Base-by-base conservation (phyloP, 2,329 filamentous ascomycete genomes). In the Microdochium nivale region DNA sequence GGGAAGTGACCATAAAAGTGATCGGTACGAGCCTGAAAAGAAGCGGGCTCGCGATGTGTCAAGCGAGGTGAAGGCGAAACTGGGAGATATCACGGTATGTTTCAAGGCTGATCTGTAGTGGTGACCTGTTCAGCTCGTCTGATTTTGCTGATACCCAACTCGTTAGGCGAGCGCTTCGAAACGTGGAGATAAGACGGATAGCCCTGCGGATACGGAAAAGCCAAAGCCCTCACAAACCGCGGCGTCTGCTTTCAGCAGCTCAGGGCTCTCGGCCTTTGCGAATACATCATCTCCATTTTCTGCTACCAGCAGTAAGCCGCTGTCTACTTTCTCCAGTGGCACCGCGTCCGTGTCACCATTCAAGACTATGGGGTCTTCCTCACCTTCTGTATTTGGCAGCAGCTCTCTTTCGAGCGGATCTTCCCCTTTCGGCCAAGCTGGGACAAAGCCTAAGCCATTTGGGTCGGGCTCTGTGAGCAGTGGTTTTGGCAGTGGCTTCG, bases 191-290 rank as follows among this genome's bases (percentile, higher is more conserved):
- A 63, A 56, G 60, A 64, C 66, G 49, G 65, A 64, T 49, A 67
- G 61, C 46, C 10, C 40, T 11, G 3, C 40, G 14, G 40, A 44
- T 21, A 19, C n/a, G 11, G 46, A 25, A 5, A 47, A 47, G 55
- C 54, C 27, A 54, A 57, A 33, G 62, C 65, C 49, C 78, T 19
- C 40, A 44, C 40, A 44, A 24, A 44, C 80, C 19, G 81, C 85
- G 7, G 55, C 74, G 13, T 79, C 79, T 10, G 80, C 84, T 5
- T 90, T 90, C 65, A 81, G 81, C 23, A 76, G 75, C 48, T 90
- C 65, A 8, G 58, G 63, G 33, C 56, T 67, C 32, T 59, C 87
- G 2, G 80, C 78, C 19, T 83, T 90, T 61, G 80, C 84, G 50
- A 81, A 84, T 50, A 79, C 89, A 51, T 77, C 84, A 8, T 71